Evolutionary conservation across 768 basidiomycete genomes (phyloP), one percentile per base, ranked within the genome.

Genomic region (Exsudoporus frostii): DNA sequence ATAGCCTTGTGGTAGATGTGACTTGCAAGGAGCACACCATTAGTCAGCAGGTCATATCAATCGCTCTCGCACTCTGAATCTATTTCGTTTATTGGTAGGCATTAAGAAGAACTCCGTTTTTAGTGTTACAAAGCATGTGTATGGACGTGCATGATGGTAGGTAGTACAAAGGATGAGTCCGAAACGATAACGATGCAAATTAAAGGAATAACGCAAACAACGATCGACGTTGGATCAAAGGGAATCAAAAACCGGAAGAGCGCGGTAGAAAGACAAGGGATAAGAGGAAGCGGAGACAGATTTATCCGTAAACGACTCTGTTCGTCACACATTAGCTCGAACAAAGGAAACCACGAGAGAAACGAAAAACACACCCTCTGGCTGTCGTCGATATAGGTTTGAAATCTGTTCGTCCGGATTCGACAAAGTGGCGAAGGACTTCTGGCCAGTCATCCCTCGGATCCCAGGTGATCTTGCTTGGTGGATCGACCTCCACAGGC

Each of bases 401-500:
- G 72, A 91, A 91, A 66, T 90, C 88, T 17, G 82, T 83, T 43
- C 87, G 80, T 27, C 87, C 89, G 19, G 76, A 74, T 52, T 85
- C 83, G 51, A 89, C 83, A 62, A 86, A 90, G 71, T 88, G 83
- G 33, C 77, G 73, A 42, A 91, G 79, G 30, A 86, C 82, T 19
- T 77, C 75, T 6, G 74, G 69, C 89, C 89, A 92, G 68, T 92
- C 89, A 11, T 83, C 83, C 50, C 88, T 76, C 19, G 70, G 60
- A 65, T 90, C 88, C 90, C 89, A 91, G 32, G 82, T 74, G 62
- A 90, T 89, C 61, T 83, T 86, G 53, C 78, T 73, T 1, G 87
- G 89, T 7, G 86, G 81, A 67, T 92, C 90, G 46, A 91, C 85
- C 65, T 92, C 90, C 57, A 91, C 87, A 30, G 90, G 90, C 85